Conservation (phyloP, 106 monocot species). For the Dactylorhiza incarnata region DNA sequence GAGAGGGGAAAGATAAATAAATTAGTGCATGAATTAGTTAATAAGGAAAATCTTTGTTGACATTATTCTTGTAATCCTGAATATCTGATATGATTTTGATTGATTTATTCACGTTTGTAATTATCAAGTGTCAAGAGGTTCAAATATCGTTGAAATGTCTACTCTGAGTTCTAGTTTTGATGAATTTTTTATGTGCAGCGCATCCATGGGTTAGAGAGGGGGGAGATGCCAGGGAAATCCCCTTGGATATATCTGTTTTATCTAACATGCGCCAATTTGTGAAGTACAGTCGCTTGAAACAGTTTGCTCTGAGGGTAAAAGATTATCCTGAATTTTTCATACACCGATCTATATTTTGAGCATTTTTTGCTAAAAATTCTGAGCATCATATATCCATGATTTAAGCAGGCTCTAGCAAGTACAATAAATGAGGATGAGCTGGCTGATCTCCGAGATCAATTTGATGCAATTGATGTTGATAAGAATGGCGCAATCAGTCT, state of each 20-base stretch:
- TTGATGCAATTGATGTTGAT: conserved; percentile 92
- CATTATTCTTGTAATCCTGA: neutral
- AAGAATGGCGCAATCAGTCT: conserved; percentile 87
- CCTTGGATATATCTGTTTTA: conserved; percentile 89
- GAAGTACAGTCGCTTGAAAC: conserved; percentile 84
- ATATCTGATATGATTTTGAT: neutral
- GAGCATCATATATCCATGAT: conserved; percentile 3
- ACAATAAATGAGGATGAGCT: conserved; percentile 80
- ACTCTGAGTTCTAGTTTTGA: neutral
- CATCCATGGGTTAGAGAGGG: conserved; percentile 98
- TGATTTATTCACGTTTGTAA: neutral
- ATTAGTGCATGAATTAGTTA: neutral
- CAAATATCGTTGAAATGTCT: neutral
- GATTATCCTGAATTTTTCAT: neutral
- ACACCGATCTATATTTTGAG: neutral
- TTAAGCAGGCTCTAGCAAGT: conserved; percentile 79
- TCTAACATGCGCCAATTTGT: conserved; percentile 84
- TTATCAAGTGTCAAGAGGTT: neutral
- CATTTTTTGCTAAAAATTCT: neutral
- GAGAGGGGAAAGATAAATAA: too few species aligned
- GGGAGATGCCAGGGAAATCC: conserved; percentile 78
- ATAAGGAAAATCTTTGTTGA: neutral
- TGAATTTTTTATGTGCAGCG: conserved; percentile 37
- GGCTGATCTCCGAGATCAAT: conserved; percentile 77
- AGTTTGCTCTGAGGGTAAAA: conserved; percentile 86